Evolutionary conservation across 2,329 filamentous ascomycete genomes (phyloP), one percentile per base, ranked within the genome.

Genomic region (Xylaria sp.): DNA sequence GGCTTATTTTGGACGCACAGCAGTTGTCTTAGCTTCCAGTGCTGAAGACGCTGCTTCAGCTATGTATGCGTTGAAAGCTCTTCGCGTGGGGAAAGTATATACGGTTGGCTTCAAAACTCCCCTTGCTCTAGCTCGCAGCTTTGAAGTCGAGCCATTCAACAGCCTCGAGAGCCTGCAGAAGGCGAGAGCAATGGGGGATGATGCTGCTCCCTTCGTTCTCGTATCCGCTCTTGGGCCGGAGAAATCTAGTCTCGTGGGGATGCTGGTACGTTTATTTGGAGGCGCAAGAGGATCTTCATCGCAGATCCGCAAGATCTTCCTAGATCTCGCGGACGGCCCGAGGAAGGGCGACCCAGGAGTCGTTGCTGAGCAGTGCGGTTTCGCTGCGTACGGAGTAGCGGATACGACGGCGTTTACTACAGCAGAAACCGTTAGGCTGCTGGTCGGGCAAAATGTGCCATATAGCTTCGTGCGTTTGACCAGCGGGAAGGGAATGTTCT

Each of bases 401-500:
- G 93, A 97, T 79, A 91, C 94, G 39, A 91, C 90, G 66, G 92
- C 93, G 0, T 96, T 94, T 82, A 94, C 92, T 25, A 94, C 92
- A 2, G 93, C 95, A 5, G 92, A 96, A 81, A 95, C 90, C 58
- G 81, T 96, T 64, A 85, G 93, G 73, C 80, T 94, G 68, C 84
- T 97, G 28, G 92, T 95, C 12, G 93, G 93, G 10, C 92, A 96
- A 82, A 96, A 96, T 78, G 92, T 96, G 66, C 92, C 92, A 6
- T 95, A 94, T 80, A 94, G 92, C 80, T 97, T 97, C 82, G 93
- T 96, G 51, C 86, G 92, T 58, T 83, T 96, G 77, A 92, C 93
- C 1, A 85, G 85, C 58, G 86, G 86, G 2, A 80, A 84, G 25
- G 82, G 81, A 33, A 79, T 86, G 69, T 87, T 84, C 72, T 87